Percentiles rank a stretch among this genome's conserved stretches.
Conservation (phyloP, 768 basidiomycete genomes). For the Termitomyces sp. region DNA sequence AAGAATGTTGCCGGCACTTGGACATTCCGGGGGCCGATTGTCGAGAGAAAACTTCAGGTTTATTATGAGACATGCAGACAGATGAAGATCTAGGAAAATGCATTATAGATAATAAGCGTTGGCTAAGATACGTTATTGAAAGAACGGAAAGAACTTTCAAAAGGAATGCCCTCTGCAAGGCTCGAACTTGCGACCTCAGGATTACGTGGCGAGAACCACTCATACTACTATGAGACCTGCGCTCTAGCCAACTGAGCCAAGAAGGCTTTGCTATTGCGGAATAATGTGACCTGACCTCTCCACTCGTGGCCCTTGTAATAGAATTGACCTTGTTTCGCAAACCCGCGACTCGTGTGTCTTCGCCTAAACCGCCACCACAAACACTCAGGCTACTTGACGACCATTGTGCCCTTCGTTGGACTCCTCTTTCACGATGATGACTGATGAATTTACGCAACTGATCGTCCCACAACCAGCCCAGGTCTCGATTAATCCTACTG, state of each 20-base stretch:
- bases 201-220: constrained; percentile 24
- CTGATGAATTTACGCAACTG: constrained; percentile 34
- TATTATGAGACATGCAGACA: too few relatives aligned
- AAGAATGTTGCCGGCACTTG: not conserved
- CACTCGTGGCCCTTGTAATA: too few relatives aligned
- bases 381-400: not conserved
- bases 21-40: not conserved
- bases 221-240: constrained; percentile 26
- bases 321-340: not conserved
- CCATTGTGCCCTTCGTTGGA: not conserved
- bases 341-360: not conserved
- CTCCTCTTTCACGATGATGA: constrained; percentile 7
- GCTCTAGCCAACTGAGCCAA: constrained; percentile 29
- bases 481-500: constrained; percentile 29
- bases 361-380: not conserved
- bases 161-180: constrained; percentile 40
- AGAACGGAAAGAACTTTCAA: too few relatives aligned
- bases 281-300: too few relatives aligned
- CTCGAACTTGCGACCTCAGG: constrained; percentile 61
- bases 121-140: too few relatives aligned
- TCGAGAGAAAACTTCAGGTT: too few relatives aligned
- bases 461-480: constrained; percentile 28
- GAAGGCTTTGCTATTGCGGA: constrained; percentile 10
- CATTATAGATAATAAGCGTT: too few relatives aligned
- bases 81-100: too few relatives aligned